A percentile compares a stretch with the other conserved stretches of the same genome.
Conservation (phyloP, 2,329 filamentous ascomycete species). For the Paecilomyces formosus region DNA sequence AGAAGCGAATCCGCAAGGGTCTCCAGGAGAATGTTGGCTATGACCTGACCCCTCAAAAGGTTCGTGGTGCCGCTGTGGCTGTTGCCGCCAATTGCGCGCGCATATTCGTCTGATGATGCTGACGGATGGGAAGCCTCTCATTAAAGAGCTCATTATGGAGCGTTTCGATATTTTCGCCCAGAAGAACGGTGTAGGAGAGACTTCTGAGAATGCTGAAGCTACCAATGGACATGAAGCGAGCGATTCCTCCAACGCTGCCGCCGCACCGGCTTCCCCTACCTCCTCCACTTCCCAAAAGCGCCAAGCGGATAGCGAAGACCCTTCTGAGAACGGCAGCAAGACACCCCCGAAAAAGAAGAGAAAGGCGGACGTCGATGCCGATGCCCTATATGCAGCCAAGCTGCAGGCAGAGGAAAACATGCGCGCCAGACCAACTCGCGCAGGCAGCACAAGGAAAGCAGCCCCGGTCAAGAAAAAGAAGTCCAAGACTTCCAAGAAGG, state of each 20-base stretch:
- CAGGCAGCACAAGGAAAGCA: constrained; percentile 56
- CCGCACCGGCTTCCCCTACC: constrained; percentile 23
- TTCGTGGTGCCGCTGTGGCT: constrained; percentile 20
- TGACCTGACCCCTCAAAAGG: constrained; percentile 58
- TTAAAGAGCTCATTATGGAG: constrained; percentile 65
- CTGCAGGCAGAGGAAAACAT: constrained; percentile 90
- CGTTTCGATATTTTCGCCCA: constrained; percentile 63
- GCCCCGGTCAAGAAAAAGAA: constrained; percentile 58
- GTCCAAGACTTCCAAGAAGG: constrained; percentile 55
- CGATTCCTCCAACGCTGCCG: constrained; percentile 13
- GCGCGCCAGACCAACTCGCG: constrained; percentile 66
- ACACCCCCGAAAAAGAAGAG: constrained; percentile 51
- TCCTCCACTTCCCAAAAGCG: constrained; percentile 34
- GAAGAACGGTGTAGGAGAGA: constrained; percentile 30
- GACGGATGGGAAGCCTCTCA: constrained; percentile 47
- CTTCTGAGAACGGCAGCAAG: constrained; percentile 29
- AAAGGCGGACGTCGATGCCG: constrained; percentile 61
- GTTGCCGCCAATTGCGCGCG: constrained; percentile 5
- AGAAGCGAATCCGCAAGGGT: constrained; percentile 58
- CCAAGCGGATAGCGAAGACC: constrained; percentile 33
- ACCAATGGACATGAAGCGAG: constrained; percentile 29
- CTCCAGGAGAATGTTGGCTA: constrained; percentile 53
- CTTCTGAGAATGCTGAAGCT: constrained; percentile 19
- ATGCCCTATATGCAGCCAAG: constrained; percentile 78
- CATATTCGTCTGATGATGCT: not conserved